Base-by-base conservation (phyloP, 2,329 filamentous ascomycete genomes). In the Aspergillus pseudoglaucus region DNA sequence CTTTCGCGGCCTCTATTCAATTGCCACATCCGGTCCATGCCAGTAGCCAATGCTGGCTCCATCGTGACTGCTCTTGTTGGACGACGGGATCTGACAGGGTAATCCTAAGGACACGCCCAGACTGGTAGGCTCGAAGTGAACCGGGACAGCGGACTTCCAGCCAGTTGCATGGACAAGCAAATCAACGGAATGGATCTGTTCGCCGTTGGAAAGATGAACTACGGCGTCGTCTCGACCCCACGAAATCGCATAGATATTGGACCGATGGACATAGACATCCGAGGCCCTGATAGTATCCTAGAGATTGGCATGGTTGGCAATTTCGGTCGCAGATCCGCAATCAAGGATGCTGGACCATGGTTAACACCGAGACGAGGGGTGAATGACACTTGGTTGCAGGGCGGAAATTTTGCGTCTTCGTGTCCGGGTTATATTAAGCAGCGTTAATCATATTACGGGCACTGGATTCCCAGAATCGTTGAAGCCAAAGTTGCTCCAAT, bases 141-240 rank as follows among this genome's bases (percentile, higher is more conserved):
- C 54, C 2, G 56, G 54, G 4, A 58, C 50, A 10, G 54, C 49
- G 4, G 51, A 52, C 37, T 55, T 58, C 30, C 56, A 61, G 3
- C 59, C 59, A 5, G 59, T 61, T 4, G 58, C 58, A 39, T 59
- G 51, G 2, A 60, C 42, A 9, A 57, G 47, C 4, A 61, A 44
- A 30, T 60, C 57, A 4, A 60, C 25, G 4, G 12, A 35, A 15
- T 14, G 14, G 5, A 35, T 15, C n/a, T 7, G 32, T 14, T 15
- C 6, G 4, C 14, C 12, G n/a, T 35, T 15, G n/a, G 32, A 14
- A n/a, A 35, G 32, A 35, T 35, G 32, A 7, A 35, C n/a, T 14
- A 15, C n/a, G 6, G 32, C 2, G 14, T 35, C 32, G 12, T 15
- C 32, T 35, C 12, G 14, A 8, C 23, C n/a, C 6, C 15, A 12